phyloP scores from a whole-genome alignment of 108 stramenopile genomes.

The Skeletonema grethae region DNA sequence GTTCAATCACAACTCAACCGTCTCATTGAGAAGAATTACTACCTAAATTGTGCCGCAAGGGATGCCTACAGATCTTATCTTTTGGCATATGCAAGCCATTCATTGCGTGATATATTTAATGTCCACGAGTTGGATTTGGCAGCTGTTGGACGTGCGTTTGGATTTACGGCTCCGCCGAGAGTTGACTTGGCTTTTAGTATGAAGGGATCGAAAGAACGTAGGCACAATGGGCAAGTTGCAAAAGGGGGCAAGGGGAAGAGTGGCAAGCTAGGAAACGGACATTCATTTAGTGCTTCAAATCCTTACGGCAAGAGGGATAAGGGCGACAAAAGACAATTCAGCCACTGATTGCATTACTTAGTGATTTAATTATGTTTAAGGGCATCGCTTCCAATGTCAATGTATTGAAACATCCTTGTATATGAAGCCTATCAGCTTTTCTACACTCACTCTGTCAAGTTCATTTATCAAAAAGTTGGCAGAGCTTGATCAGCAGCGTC shows the following conservation, averaged over 20 bases:
- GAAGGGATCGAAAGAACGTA: conserved; percentile 68
- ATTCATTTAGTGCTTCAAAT: conserved; percentile 94
- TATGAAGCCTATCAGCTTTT: background rate
- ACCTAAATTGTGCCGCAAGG: conserved; percentile 93
- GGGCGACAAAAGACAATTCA: conserved; percentile 92
- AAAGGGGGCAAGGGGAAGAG: conserved; percentile 56
- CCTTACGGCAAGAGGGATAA: conserved; percentile 92
- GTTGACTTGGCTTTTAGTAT: conserved; percentile 93
- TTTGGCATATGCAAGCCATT: conserved; percentile 96
- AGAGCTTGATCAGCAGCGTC: background rate
- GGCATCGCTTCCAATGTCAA: background rate
- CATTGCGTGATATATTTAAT: conserved; percentile 97
- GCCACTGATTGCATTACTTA: conserved; percentile 53
- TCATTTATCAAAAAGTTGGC: background rate
- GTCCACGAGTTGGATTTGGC: conserved; percentile 96
- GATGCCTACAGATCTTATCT: conserved; percentile 98
- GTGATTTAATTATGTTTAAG: background rate
- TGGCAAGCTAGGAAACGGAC: conserved; percentile 59
- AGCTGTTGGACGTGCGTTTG: conserved; percentile 94
- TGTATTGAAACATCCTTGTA: background rate
- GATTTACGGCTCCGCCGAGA: conserved; percentile 95
- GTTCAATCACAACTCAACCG: conserved; percentile 92
- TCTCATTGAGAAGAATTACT: conserved; percentile 98
- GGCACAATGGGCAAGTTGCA: conserved; percentile 50
- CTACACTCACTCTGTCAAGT: background rate